Percentiles rank a stretch among this genome's conserved stretches.
Conservation (phyloP, 495 filamentous ascomycete species). For the Aspergillus sparsus region DNA sequence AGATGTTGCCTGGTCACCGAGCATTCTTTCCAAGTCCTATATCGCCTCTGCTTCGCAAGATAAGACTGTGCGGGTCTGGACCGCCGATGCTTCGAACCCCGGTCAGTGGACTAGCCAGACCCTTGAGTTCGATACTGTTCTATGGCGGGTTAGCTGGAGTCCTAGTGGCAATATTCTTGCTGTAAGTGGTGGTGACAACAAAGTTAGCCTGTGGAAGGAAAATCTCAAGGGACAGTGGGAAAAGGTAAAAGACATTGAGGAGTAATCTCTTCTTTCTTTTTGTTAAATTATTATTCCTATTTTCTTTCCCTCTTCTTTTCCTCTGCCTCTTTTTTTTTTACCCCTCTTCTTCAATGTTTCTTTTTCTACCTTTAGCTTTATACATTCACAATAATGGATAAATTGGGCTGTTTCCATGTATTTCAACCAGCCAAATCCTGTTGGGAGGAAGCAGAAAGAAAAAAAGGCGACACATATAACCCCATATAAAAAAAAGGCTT, state of each 20-base stretch:
- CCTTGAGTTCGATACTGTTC: conserved; percentile 79
- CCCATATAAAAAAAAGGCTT: too few species aligned
- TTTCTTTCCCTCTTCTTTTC: conserved; percentile 21
- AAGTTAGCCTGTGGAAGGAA: conserved; percentile 72
- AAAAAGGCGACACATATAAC: background rate
- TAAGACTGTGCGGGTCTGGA: conserved; percentile 97
- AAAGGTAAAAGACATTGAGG: conserved; percentile 93
- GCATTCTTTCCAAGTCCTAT: conserved; percentile 89
- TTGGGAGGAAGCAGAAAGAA: conserved; percentile 4
- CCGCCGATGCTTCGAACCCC: conserved; percentile 61
- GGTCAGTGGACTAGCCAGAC: conserved; percentile 79
- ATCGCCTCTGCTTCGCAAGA: conserved; percentile 95
- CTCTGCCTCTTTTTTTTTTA: conserved; percentile 15
- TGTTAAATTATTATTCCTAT: conserved; percentile 20
- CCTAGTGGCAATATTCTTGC: conserved; percentile 96
- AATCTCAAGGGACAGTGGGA: conserved; percentile 78
- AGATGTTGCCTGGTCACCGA: conserved; percentile 95
- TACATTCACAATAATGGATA: conserved; percentile 14
- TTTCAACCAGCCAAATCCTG: conserved; percentile 11
- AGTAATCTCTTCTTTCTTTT: conserved; percentile 48
- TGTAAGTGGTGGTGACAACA: conserved; percentile 92
- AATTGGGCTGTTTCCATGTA: conserved; percentile 7
- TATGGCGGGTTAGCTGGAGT: conserved; percentile 98
- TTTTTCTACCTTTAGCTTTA: conserved; percentile 14
- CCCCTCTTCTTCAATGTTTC: background rate